These are phyloP conservation scores for Eucalyptus victrix DNA, from an alignment of 345 rosid species.

Conservation along the genomic window DNA sequence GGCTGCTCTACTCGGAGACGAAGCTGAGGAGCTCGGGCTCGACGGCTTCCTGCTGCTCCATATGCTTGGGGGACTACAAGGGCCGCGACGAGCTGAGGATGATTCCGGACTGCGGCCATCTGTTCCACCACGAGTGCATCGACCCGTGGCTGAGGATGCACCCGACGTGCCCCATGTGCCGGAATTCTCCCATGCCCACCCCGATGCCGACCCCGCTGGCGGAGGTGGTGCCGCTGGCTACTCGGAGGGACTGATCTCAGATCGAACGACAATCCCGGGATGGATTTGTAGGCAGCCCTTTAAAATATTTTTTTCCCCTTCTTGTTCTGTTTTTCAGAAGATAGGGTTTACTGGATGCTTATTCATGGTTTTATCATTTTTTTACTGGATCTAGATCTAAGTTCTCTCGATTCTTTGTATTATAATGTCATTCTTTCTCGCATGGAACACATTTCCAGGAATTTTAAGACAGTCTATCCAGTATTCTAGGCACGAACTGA, in stretches of 20 bases:
- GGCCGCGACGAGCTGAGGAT: conserved; percentile 11
- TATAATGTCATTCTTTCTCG: neutral
- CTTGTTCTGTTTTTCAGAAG: neutral
- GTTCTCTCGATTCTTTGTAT: neutral
- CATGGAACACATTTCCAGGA: neutral
- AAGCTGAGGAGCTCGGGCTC: neutral
- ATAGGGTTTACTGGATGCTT: neutral
- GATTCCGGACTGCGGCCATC: conserved; percentile 19
- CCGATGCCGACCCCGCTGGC: neutral
- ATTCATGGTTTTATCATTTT: neutral
- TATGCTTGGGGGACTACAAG: conserved; percentile 18
- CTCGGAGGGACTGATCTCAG: neutral
- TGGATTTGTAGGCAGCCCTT: neutral
- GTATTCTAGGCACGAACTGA: neutral
- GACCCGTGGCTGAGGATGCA: conserved; percentile 23
- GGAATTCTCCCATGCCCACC: conserved; percentile 10
- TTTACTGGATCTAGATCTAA: neutral
- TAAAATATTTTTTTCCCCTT: no score
- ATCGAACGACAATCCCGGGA: neutral
- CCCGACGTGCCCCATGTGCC: conserved; percentile 21
- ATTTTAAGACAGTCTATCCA: neutral
- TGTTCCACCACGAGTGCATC: conserved; percentile 14
- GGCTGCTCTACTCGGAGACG: conserved; percentile 6
- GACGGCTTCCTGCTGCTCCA: conserved; percentile 9
- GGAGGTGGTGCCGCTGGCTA: conserved; percentile 1